Conservation (phyloP, 768 basidiomycete genomes). For the Hericium rajendrae region DNA sequence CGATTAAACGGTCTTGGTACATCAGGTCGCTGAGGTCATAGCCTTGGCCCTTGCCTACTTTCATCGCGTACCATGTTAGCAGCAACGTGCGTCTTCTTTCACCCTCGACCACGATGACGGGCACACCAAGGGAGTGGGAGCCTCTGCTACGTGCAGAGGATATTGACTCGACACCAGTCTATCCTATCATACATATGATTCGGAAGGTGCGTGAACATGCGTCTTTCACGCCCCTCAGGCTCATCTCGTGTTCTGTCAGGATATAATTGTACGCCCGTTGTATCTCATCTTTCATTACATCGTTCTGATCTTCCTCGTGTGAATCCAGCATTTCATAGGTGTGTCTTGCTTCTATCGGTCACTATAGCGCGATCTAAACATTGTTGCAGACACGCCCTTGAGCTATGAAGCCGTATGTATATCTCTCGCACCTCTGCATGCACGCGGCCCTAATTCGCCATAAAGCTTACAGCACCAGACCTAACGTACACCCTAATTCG, state of each 20-base stretch:
- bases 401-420: constrained; percentile 64
- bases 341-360: constrained; percentile 35
- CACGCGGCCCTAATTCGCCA: not conserved
- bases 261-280: constrained; percentile 5
- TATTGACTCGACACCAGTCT: constrained; percentile 54
- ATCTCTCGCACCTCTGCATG: not conserved
- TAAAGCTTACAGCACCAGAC: constrained; percentile 73
- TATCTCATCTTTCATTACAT: not conserved
- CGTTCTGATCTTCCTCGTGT: not conserved
- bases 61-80: no score
- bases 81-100: no score
- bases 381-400: constrained; percentile 65
- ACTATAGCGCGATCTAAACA: not conserved
- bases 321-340: no score
- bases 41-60: no score
- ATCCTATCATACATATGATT: constrained; percentile 76
- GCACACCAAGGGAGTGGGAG: constrained; percentile 19
- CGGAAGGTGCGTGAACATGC: constrained; percentile 36
- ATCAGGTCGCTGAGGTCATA: no score
- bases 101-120: no score
- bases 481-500: constrained; percentile 84
- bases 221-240: constrained; percentile 11
- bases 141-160: constrained; percentile 39
- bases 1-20: no score
- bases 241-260: constrained; percentile 1